Evolutionary conservation across 2,329 filamentous ascomycete genomes (phyloP), one percentile per base, ranked within the genome.

Genomic region (Stachybotrys elegans): DNA sequence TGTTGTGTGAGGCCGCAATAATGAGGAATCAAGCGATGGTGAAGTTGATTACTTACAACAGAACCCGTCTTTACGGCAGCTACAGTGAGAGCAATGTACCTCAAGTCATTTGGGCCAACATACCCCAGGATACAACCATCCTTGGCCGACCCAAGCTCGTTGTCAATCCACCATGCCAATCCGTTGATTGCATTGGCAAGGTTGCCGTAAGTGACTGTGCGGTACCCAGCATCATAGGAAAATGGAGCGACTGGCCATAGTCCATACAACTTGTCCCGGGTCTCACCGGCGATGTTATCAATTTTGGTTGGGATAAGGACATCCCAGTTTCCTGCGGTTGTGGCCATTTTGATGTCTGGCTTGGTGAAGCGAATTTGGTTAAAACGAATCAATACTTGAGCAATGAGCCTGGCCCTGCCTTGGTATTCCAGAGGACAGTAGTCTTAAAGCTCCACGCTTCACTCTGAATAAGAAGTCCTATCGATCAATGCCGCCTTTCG

Each of bases 41-140:
- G 8, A 29, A 29, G 25, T 29, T 20, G 36, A 39, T 35, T 35
- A 21, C 43, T 6, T 20, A 44, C 43, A 7, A 44, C 43, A 22
- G n/a, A 40, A 27, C 43, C 43, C 8, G 35, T 35, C 22, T 44
- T 44, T 5, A 40, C 27, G 22, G 43, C 43, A n/a, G 35, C 43
- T 11, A 44, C 9, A 5, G 25, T 16, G 5, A 44, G 43, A 19
- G 43, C 43, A 22, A 23, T 32, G 20, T 32, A 40, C 7, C 35
- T 22, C 8, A 40, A 35, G 29, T 44, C 43, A 5, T 22, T 44
- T 32, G 36, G 35, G 12, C 43, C 43, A 11, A 44, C 29, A 20
- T 40, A 40, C 3, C 35, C 27, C 35, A 44, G 20, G 19, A 40
- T 23, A 11, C 40, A 35, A n/a, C 23, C 8, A 5, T 7, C 11